Conservation (phyloP, 805 yeast species). For the Candida ficus region DNA sequence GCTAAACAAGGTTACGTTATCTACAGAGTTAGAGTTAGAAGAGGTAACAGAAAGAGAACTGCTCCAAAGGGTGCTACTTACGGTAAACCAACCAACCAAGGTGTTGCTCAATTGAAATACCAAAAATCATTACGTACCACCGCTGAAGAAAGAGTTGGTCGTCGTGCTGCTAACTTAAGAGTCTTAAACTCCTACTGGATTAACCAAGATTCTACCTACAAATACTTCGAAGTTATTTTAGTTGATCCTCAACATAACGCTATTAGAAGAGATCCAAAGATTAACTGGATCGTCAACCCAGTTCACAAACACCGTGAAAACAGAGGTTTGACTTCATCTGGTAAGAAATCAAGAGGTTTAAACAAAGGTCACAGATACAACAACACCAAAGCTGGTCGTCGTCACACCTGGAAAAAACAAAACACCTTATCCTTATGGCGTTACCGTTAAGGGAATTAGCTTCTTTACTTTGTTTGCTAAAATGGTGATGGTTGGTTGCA, state of each 20-base stretch:
- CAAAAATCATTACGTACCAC: slow-evolving; percentile 97
- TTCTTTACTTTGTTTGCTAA: slow-evolving; percentile 5
- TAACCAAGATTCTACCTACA: slow-evolving; percentile 99
- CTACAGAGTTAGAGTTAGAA: slow-evolving; percentile 98
- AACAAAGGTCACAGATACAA: slow-evolving; percentile 99
- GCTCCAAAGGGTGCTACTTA: slow-evolving; percentile 99
- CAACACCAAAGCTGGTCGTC: slow-evolving; percentile 98
- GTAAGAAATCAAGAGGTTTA: slow-evolving; percentile 99
- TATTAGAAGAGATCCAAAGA: slow-evolving; percentile 96
- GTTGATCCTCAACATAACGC: slow-evolving; percentile 98
- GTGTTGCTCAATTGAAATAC: slow-evolving; percentile 98
- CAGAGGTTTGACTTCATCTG: slow-evolving; percentile 97
- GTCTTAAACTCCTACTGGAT: slow-evolving; percentile 99
- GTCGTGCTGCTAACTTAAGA: slow-evolving; percentile 98
- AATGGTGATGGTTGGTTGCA: slow-evolving; percentile 2
- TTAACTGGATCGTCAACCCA: slow-evolving; percentile 99
- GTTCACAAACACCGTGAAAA: slow-evolving; percentile 99
- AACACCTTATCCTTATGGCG: slow-evolving; percentile 99
- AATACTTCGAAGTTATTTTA: slow-evolving; percentile 96
- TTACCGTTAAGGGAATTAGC: slow-evolving; percentile 46
- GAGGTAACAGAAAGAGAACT: slow-evolving; percentile 99
- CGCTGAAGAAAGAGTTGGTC: slow-evolving; percentile 99
- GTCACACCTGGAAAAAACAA: slow-evolving; percentile 99
- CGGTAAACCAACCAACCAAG: slow-evolving; percentile 99
- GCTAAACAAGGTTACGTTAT: slow-evolving; percentile 99